Evolutionary conservation across 2,329 filamentous ascomycete species (phyloP).

Genomic region (Colletotrichum magnum): DNA sequence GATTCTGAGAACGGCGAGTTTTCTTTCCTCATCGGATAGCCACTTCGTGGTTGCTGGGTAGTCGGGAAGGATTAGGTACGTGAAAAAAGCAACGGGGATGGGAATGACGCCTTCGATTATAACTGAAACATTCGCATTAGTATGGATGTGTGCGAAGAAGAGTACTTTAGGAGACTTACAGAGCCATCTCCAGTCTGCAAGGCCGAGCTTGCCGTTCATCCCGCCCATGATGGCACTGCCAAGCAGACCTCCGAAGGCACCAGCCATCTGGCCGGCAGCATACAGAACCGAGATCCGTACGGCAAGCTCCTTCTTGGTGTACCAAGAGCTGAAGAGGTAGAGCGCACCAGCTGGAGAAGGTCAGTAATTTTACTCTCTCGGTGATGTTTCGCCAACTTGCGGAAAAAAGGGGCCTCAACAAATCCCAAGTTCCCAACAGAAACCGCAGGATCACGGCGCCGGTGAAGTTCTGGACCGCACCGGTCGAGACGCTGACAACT

Average conservation of each 20-base stretch:
- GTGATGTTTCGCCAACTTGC: neutral
- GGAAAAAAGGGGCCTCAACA: slow-evolving; percentile 27
- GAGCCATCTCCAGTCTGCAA: slow-evolving; percentile 82
- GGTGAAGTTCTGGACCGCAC: slow-evolving; percentile 20
- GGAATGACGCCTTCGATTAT: slow-evolving; percentile 33
- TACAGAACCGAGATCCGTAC: slow-evolving; percentile 63
- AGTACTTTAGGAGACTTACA: slow-evolving; percentile 69
- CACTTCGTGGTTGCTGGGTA: slow-evolving; percentile 54
- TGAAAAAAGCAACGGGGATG: slow-evolving; percentile 27
- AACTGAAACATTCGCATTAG: neutral
- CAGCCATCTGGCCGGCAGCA: slow-evolving; percentile 42
- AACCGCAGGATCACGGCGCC: slow-evolving; percentile 18
- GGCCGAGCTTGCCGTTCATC: slow-evolving; percentile 46
- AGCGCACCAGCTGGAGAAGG: slow-evolving; percentile 54
- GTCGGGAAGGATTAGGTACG: slow-evolving; percentile 38
- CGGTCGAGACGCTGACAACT: slow-evolving; percentile 16
- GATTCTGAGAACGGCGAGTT: slow-evolving; percentile 49
- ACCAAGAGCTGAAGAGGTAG: slow-evolving; percentile 67
- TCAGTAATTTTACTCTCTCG: neutral
- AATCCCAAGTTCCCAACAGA: slow-evolving; percentile 24
- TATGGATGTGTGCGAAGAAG: neutral
- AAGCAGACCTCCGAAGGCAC: slow-evolving; percentile 47
- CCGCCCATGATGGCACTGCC: slow-evolving; percentile 45
- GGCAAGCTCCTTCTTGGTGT: slow-evolving; percentile 59
- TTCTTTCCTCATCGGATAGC: slow-evolving; percentile 53